Percentiles rank a stretch among this genome's conserved stretches.
phyloP scores from a whole-genome alignment of 495 filamentous ascomycete species.

The Penicillium paxilli region DNA sequence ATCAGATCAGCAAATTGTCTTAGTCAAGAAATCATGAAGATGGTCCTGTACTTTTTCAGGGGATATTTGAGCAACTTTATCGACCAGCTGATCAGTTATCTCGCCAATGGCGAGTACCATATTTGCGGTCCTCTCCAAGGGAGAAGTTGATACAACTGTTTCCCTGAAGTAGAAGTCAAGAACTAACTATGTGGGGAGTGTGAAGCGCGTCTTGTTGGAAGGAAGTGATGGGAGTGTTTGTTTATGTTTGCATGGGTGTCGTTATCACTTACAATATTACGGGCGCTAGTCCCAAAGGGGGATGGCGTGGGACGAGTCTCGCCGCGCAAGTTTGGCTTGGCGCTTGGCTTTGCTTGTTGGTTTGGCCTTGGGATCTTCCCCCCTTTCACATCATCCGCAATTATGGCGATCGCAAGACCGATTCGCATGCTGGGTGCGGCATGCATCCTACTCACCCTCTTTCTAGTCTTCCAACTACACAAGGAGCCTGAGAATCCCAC shows the following conservation, averaged over 20 bases:
- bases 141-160: too few species aligned
- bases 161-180: too few species aligned
- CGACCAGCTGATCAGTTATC: constrained; percentile 40
- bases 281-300: constrained; percentile 32
- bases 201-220: too few species aligned
- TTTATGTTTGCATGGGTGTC: too few species aligned
- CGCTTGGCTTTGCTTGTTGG: neutral
- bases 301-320: neutral
- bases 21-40: neutral
- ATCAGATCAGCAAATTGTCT: constrained; percentile 46
- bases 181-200: too few species aligned
- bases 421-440: constrained; percentile 75
- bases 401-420: constrained; percentile 80
- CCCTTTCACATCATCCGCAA: constrained; percentile 17
- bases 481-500: constrained; percentile 41
- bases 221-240: too few species aligned
- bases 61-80: constrained; percentile 24
- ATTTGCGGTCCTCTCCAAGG: too few species aligned
- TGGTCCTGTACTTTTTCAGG: constrained; percentile 26
- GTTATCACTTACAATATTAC: too few species aligned
- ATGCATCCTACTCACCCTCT: constrained; percentile 68
- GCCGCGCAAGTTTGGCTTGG: neutral
- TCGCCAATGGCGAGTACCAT: constrained; percentile 51
- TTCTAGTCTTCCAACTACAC: constrained; percentile 72
- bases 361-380: constrained; percentile 1